Evolutionary conservation across 2,329 filamentous ascomycete species (phyloP), one percentile per base, ranked within the genome.

Genomic region (Phaeophleospora eucalypticola): DNA sequence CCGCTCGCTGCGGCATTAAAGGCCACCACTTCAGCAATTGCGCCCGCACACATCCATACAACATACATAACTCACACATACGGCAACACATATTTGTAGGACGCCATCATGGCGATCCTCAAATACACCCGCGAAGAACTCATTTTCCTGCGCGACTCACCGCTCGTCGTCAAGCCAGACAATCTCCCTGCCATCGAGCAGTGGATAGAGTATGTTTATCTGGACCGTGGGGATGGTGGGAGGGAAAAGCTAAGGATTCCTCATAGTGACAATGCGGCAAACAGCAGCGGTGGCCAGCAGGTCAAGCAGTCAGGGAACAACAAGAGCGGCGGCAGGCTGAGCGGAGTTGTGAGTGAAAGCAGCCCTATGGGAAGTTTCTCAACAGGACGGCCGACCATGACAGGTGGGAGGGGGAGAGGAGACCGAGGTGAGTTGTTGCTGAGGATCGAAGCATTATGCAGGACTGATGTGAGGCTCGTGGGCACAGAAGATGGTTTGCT

Each of bases 151-250:
- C 81, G 84, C 69, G 77, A 85, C 50, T 96, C 91, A 55, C 89
- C 89, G 56, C 76, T 95, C 67, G 89, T 89, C 63, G 74, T 79
- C 59, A 94, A 87, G 70, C 91, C 91, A 38, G 74, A 84, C 54
- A 80, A 78, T 54, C 78, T 96, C 37, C 90, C 89, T 56, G 86
- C 89, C 19, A 80, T 85, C 54, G 89, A 95, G 72, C 88, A 95
- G 75, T 97, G 90, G 90, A 95, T 96, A 89, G 89, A 91, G 86
- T 95, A 70, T 57, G 68, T 64, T 54, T 65, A 63, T 57, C 48
- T 63, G 51, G 62, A 65, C 49, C 52, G 51, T 39, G 52, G 44
- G 49, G 60, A 64, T 51, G 60, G 62, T 52, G 53, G 51, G 55
- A 57, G 62, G 59, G 61, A 65, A 48, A 65, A 61, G 62, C 63